phyloP scores from a whole-genome alignment of 441 rosid species.

The Populus trichocarpa region DNA sequence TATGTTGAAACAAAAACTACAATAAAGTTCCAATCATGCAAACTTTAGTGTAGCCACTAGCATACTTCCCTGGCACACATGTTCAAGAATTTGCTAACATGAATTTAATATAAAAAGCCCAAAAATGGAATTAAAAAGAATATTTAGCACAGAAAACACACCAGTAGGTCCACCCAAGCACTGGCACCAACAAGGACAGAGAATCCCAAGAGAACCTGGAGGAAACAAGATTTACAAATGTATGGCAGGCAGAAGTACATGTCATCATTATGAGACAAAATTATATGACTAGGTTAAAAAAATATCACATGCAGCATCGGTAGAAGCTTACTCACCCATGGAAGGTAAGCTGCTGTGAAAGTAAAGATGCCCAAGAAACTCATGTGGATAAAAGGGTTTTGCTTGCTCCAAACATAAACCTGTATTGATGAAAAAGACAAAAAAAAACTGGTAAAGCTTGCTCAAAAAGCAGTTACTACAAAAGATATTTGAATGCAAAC shows the following conservation, averaged over 20 bases:
- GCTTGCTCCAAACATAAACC: constrained; percentile 99
- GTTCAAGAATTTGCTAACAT: neutral
- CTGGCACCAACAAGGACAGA: constrained; percentile 97
- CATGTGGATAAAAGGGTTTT: constrained; percentile 98
- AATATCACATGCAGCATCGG: neutral
- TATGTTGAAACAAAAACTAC: neutral
- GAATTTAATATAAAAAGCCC: neutral
- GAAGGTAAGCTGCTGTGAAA: constrained; percentile 94
- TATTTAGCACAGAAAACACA: constrained; percentile 20
- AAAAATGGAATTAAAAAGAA: neutral
- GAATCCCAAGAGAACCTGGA: constrained; percentile 95
- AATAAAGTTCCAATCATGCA: neutral
- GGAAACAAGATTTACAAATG: neutral
- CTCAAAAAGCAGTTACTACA: constrained; percentile 10
- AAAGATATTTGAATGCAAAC: constrained; percentile 9
- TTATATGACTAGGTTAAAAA: neutral
- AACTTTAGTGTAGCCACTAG: neutral
- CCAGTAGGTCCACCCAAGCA: constrained; percentile 98
- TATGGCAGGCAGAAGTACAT: neutral
- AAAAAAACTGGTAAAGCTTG: neutral
- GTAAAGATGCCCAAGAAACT: constrained; percentile 97
- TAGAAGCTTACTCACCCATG: constrained; percentile 72
- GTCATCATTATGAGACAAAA: neutral
- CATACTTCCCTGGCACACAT: neutral
- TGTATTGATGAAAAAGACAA: constrained; percentile 24